Percentiles rank a stretch among this genome's conserved stretches.
phyloP scores from a whole-genome alignment of 2,329 filamentous ascomycete species.

The Alternaria triticimaculans region DNA sequence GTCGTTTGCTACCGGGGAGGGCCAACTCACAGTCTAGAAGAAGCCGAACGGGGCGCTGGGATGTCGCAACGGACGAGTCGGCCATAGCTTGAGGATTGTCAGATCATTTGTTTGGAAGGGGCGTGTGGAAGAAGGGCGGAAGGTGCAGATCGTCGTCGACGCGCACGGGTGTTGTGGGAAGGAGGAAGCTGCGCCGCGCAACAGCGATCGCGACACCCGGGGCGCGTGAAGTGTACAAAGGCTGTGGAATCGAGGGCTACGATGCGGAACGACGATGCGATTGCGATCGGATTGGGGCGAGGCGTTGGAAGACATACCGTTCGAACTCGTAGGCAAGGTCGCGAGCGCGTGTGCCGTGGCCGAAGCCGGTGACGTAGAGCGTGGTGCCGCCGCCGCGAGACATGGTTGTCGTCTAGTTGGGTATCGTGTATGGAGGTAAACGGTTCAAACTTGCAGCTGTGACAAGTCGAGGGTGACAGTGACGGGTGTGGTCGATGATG shows the following conservation, averaged over 20 bases:
- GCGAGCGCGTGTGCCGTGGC: constrained; percentile 96
- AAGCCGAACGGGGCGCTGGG: constrained; percentile 90
- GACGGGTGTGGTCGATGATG: constrained; percentile 21
- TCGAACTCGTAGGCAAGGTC: constrained; percentile 99
- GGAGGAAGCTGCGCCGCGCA: constrained; percentile 23
- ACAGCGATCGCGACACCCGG: constrained; percentile 4
- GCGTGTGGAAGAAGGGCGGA: constrained; percentile 23
- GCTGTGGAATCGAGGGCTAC: constrained; percentile 15
- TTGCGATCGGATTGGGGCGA: constrained; percentile 43
- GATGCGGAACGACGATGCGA: constrained; percentile 38
- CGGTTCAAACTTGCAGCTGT: constrained; percentile 16
- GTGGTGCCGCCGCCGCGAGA: constrained; percentile 91
- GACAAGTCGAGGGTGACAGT: constrained; percentile 15
- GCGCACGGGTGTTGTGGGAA: constrained; percentile 19
- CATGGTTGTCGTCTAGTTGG: constrained; percentile 61
- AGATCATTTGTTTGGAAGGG: constrained; percentile 45
- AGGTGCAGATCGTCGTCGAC: neutral
- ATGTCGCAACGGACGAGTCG: constrained; percentile 98
- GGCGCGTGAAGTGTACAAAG: constrained; percentile 4
- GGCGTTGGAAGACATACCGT: constrained; percentile 80
- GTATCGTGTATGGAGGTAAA: constrained; percentile 10
- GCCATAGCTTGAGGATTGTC: constrained; percentile 77
- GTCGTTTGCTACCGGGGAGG: neutral
- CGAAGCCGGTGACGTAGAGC: constrained; percentile 98
- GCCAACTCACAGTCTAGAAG: constrained; percentile 88